These are phyloP conservation scores for Lentinula guzmanii DNA, from an alignment of 768 basidiomycete species.

Conservation along the genomic window DNA sequence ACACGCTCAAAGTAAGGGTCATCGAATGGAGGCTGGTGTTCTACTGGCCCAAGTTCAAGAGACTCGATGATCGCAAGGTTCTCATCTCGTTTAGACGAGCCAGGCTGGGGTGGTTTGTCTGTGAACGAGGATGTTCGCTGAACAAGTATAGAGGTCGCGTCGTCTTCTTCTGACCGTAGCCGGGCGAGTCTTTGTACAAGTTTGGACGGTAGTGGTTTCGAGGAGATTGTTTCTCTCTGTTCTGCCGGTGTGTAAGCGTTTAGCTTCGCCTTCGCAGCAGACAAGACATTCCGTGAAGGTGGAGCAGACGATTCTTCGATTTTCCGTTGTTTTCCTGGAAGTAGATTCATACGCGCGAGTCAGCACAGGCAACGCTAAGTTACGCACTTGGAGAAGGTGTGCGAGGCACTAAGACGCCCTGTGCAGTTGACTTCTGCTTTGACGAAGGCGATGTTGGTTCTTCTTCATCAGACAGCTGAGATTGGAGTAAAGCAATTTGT, in stretches of 20 bases:
- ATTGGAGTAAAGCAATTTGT: constrained; percentile 52
- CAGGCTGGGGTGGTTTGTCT: constrained; percentile 23
- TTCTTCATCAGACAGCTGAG: constrained; percentile 40
- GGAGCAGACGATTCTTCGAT: constrained; percentile 19
- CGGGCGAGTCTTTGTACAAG: constrained; percentile 46
- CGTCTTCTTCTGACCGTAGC: constrained; percentile 17
- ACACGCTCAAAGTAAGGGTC: constrained; percentile 73
- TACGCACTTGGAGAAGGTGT: constrained; percentile 57
- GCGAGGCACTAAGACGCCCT: constrained; percentile 34
- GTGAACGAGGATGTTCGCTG: constrained; percentile 27
- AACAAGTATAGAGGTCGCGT: constrained; percentile 9
- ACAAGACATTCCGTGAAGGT: constrained; percentile 2
- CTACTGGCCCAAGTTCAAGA: constrained; percentile 69
- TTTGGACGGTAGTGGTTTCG: constrained; percentile 42
- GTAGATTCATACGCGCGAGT: neutral
- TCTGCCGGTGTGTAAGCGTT: neutral
- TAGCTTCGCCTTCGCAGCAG: neutral
- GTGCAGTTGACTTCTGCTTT: constrained; percentile 39
- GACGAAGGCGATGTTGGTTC: constrained; percentile 28
- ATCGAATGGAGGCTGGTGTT: constrained; percentile 63
- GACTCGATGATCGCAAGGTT: constrained; percentile 68
- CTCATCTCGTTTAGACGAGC: constrained; percentile 43
- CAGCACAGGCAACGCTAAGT: neutral
- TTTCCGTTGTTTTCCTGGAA: constrained; percentile 41
- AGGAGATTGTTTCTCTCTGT: constrained; percentile 7